Conservation (phyloP, 2,329 filamentous ascomycete genomes). For the Sarocladium kiliense region DNA sequence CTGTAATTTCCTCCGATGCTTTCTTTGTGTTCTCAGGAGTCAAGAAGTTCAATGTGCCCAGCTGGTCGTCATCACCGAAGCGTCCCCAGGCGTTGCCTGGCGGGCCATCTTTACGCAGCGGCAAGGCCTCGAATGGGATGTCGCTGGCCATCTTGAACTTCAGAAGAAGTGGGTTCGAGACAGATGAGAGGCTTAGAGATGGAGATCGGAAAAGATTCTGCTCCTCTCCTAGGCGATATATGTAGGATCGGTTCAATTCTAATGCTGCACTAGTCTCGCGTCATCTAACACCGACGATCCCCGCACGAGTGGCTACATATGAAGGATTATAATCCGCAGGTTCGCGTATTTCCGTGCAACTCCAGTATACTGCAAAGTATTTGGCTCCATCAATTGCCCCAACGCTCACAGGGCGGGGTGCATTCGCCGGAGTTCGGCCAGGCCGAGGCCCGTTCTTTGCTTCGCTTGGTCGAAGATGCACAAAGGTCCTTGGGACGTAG, state of each 20-base stretch:
- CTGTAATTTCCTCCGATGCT: constrained; percentile 23
- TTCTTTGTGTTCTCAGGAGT: constrained; percentile 27
- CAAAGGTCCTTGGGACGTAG: too few relatives aligned
- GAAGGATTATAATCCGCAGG: not conserved
- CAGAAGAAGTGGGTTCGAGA: constrained; percentile 1
- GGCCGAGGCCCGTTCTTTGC: too few relatives aligned
- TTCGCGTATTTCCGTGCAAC: not conserved
- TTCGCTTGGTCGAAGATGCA: too few relatives aligned
- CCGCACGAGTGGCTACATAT: not conserved
- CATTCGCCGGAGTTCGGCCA: too few relatives aligned
- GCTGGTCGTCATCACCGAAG: constrained; percentile 44
- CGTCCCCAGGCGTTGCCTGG: constrained; percentile 52
- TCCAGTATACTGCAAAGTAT: too few relatives aligned
- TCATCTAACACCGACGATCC: not conserved
- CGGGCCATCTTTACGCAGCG: constrained; percentile 43
- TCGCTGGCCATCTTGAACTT: not conserved
- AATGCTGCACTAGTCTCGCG: not conserved
- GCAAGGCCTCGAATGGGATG: constrained; percentile 38
- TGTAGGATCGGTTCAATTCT: too few relatives aligned
- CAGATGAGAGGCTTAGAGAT: too few relatives aligned
- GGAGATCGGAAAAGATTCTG: too few relatives aligned
- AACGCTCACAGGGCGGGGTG: too few relatives aligned
- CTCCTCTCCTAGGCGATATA: too few relatives aligned
- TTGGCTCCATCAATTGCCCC: too few relatives aligned
- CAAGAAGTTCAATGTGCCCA: constrained; percentile 50